These are phyloP conservation scores for Brettanomyces custersianus DNA, from an alignment of 805 yeast species.

Conservation along the genomic window DNA sequence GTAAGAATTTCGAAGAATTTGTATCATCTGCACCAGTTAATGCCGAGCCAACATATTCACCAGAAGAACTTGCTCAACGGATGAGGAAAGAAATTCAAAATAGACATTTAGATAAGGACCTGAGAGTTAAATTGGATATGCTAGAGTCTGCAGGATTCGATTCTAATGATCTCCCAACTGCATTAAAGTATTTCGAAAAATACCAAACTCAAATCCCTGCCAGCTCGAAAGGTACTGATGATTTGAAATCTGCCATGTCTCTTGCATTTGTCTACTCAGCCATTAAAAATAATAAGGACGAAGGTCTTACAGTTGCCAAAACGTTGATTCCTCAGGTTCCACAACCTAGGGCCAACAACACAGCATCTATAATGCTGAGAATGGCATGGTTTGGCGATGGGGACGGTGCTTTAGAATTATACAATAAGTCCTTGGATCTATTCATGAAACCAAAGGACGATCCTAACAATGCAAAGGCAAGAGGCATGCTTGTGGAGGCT, in stretches of 20 bases:
- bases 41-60: slow-evolving; percentile 4
- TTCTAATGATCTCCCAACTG: slow-evolving; percentile 12
- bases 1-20: slow-evolving; percentile 8
- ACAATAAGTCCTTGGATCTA: slow-evolving; percentile 20
- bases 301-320: slow-evolving; percentile 16
- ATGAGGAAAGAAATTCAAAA: slow-evolving; percentile 12
- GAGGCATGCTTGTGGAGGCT: slow-evolving; percentile 20
- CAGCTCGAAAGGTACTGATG: slow-evolving; percentile 13
- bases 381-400: slow-evolving; percentile 22
- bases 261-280: slow-evolving; percentile 17
- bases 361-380: slow-evolving; percentile 18
- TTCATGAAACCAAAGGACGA: slow-evolving; percentile 13
- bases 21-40: slow-evolving; percentile 2
- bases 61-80: slow-evolving; percentile 7
- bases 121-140: slow-evolving; percentile 8
- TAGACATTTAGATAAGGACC: slow-evolving; percentile 9
- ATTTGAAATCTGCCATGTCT: slow-evolving; percentile 15
- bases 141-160: slow-evolving; percentile 19
- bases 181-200: slow-evolving; percentile 15
- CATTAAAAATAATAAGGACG: slow-evolving; percentile 8
- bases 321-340: slow-evolving; percentile 21
- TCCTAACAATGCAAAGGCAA: slow-evolving; percentile 6
- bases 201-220: slow-evolving; percentile 20
- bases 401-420: slow-evolving; percentile 24
- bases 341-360: slow-evolving; percentile 16